Evolutionary conservation across 2,329 filamentous ascomycete species (phyloP).

Genomic region (Colletotrichum gigasporum): DNA sequence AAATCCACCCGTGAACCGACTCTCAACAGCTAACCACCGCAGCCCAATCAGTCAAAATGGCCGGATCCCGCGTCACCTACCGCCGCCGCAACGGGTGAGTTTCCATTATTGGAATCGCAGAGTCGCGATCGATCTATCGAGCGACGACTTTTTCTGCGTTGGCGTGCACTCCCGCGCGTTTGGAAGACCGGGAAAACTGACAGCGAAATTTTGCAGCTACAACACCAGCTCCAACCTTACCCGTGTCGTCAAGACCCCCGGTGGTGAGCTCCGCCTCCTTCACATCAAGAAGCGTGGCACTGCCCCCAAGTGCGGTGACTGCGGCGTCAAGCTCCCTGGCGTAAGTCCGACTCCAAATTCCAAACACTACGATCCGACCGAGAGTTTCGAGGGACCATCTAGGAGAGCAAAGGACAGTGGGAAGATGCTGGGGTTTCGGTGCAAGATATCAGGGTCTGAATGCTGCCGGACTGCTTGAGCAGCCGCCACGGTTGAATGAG

Average conservation of each 20-base stretch:
- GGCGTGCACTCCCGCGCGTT: neutral
- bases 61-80: constrained; percentile 70
- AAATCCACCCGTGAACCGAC: neutral
- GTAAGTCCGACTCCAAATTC: constrained; percentile 70
- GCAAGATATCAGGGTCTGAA: neutral
- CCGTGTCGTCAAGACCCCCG: constrained; percentile 94
- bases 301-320: constrained; percentile 99
- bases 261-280: constrained; percentile 93
- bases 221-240: constrained; percentile 99
- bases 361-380: constrained; percentile 3
- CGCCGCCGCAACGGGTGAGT: constrained; percentile 85
- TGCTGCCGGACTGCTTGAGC: neutral
- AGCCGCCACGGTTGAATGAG: neutral
- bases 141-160: neutral
- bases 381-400: constrained; percentile 9
- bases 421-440: neutral
- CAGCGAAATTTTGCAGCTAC: constrained; percentile 70
- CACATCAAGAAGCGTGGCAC: constrained; percentile 99
- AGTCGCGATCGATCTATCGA: constrained; percentile 7
- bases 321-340: constrained; percentile 95
- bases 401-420: constrained; percentile 3
- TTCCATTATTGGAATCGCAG: neutral
- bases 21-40: constrained; percentile 45
- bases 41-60: constrained; percentile 64
- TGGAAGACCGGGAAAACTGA: constrained; percentile 33